phyloP scores from a whole-genome alignment of 352 stramenopile genomes.

The Globisporangium okanoganense region DNA sequence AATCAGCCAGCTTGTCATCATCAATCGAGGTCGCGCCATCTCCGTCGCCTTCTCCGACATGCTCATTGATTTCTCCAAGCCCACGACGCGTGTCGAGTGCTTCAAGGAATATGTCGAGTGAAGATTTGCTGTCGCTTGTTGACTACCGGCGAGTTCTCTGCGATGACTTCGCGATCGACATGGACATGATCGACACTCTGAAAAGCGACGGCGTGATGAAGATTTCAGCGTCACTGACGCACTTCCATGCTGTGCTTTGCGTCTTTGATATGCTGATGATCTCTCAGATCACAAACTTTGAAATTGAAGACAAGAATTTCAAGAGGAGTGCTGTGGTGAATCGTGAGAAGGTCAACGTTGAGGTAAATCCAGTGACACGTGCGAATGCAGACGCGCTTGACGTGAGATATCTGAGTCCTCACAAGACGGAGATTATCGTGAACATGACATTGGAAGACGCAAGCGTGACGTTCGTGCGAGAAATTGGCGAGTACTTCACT shows the following conservation, averaged over 20 bases:
- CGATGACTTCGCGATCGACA: conserved; percentile 68
- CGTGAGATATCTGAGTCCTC: background rate
- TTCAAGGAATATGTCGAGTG: background rate
- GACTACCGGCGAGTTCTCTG: conserved; percentile 59
- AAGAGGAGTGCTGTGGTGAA: background rate
- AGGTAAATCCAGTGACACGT: background rate
- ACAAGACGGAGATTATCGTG: conserved; percentile 26
- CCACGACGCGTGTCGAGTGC: background rate
- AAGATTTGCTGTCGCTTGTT: conserved; percentile 5
- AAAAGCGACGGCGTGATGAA: conserved; percentile 37
- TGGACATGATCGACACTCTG: conserved; percentile 56
- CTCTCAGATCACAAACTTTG: conserved; percentile 11
- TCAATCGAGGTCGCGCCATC: conserved; percentile 15
- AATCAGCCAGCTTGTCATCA: conserved; percentile 11
- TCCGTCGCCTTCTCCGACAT: conserved; percentile 19
- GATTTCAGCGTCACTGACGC: conserved; percentile 53
- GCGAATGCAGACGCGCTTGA: background rate
- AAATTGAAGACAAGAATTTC: conserved; percentile 8
- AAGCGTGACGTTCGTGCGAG: conserved; percentile 65
- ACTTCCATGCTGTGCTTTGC: conserved; percentile 68
- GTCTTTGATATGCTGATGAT: conserved; percentile 55
- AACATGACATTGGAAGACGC: conserved; percentile 61
- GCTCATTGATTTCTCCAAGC: conserved; percentile 7
- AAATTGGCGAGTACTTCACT: conserved; percentile 73
- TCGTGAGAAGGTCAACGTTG: background rate